A percentile compares a stretch with the other conserved stretches of the same genome.
phyloP scores from a whole-genome alignment of 768 basidiomycete genomes.

The Lentinula aciculospora region DNA sequence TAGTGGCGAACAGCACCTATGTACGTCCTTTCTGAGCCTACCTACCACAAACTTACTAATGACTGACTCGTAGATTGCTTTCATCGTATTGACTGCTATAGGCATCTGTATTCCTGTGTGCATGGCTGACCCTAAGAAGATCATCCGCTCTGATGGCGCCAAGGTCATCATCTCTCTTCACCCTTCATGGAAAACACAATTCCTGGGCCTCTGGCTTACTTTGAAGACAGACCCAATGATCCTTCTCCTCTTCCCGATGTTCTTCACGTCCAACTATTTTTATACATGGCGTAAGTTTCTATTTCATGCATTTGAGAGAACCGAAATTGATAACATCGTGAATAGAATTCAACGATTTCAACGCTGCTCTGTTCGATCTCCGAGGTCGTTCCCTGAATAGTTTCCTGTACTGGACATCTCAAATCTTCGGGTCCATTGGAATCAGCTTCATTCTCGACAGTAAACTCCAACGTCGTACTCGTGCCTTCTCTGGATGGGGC shows the following conservation, averaged over 20 bases:
- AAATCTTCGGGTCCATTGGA: conserved; percentile 68
- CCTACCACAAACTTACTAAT: not conserved
- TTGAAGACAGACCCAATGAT: conserved; percentile 69
- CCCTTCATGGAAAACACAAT: conserved; percentile 74
- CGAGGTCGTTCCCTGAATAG: conserved; percentile 74
- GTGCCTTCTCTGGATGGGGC: conserved; percentile 67
- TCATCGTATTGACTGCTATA: conserved; percentile 65
- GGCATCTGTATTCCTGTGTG: conserved; percentile 62
- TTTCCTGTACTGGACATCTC: conserved; percentile 74
- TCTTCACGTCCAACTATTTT: conserved; percentile 81
- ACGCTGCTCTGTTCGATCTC: conserved; percentile 76
- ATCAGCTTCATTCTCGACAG: conserved; percentile 70
- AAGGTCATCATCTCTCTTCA: conserved; percentile 57
- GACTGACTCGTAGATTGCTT: conserved; percentile 55
- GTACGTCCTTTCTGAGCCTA: conserved; percentile 31
- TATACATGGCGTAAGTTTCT: conserved; percentile 70
- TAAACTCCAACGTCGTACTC: conserved; percentile 51
- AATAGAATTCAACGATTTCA: conserved; percentile 75
- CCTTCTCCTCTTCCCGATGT: conserved; percentile 78
- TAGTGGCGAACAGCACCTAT: conserved; percentile 72
- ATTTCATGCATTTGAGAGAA: not conserved
- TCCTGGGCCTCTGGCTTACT: conserved; percentile 63
- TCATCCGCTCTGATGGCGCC: conserved; percentile 73
- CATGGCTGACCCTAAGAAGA: conserved; percentile 67
- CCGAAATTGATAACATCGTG: conserved; percentile 1